Percentiles rank a stretch among this genome's conserved stretches.
Evolutionary conservation across 2,329 filamentous ascomycete species (phyloP).

Genomic region (Neofusicoccum parvum): DNA sequence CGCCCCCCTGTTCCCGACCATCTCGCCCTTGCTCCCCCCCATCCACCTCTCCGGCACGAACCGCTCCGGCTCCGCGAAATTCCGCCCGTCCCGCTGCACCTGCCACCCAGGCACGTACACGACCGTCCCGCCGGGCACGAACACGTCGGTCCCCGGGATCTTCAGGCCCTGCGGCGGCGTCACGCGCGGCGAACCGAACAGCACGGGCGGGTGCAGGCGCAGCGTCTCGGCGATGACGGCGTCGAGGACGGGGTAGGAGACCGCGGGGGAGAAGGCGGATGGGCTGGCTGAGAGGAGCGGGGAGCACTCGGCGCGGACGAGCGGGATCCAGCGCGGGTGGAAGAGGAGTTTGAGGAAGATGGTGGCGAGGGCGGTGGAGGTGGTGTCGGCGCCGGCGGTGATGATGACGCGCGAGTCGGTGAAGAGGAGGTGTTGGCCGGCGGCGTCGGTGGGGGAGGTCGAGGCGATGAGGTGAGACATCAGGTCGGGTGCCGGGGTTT

Average conservation of each 20-base stretch:
- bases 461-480: conserved; percentile 29
- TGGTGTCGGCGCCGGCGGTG: conserved; percentile 41
- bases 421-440: background rate
- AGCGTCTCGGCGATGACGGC: conserved; percentile 46
- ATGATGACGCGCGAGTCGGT: conserved; percentile 15
- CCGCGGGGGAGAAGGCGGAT: no score
- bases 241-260: conserved; percentile 35
- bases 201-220: conserved; percentile 44
- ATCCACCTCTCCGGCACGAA: conserved; percentile 38
- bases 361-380: conserved; percentile 45
- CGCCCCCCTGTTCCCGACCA: background rate
- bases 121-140: conserved; percentile 34
- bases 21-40: background rate
- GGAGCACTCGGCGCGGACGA: conserved; percentile 38
- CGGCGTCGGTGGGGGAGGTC: background rate
- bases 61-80: conserved; percentile 24
- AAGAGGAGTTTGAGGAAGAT: conserved; percentile 49
- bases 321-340: conserved; percentile 38
- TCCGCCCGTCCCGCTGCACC: conserved; percentile 30
- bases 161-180: conserved; percentile 26
- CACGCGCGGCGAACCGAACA: conserved; percentile 39
- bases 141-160: conserved; percentile 33
- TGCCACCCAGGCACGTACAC: conserved; percentile 36
- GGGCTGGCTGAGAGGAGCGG: conserved; percentile 36
- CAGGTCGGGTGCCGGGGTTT: conserved; percentile 28